phyloP scores from a whole-genome alignment of 768 basidiomycete species.

The Mycena pura region DNA sequence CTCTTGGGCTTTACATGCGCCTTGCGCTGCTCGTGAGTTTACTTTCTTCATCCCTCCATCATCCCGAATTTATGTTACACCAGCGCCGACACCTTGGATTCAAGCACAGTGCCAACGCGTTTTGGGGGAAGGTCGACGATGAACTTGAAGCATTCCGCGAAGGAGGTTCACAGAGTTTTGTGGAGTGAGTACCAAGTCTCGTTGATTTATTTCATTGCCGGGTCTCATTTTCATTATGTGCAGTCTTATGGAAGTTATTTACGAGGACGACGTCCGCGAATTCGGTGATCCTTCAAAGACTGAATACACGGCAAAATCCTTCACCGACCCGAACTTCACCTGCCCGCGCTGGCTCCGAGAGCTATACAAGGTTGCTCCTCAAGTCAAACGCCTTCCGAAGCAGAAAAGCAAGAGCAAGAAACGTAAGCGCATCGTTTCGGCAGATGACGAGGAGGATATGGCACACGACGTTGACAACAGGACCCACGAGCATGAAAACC shows the following conservation, averaged over 20 bases:
- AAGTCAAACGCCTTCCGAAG: conserved; percentile 6
- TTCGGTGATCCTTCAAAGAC: neutral
- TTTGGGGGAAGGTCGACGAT: conserved; percentile 5
- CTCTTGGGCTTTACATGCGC: conserved; percentile 5
- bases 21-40: conserved; percentile 7
- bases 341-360: conserved; percentile 5
- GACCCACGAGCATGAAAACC: neutral
- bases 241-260: neutral
- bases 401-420: conserved; percentile 6
- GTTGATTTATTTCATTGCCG: neutral
- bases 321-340: conserved; percentile 6
- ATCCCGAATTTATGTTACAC: neutral
- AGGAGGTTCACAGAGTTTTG: neutral
- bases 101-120: neutral
- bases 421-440: neutral
- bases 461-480: neutral
- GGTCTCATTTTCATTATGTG: neutral
- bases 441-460: neutral
- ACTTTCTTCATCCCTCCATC: neutral
- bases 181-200: neutral
- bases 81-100: neutral
- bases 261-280: neutral
- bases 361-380: neutral
- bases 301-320: neutral
- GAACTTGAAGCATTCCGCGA: conserved; percentile 1